Base-by-base conservation (phyloP, 176 grass and related monocot genomes). In the Saccharum spontaneum region DNA sequence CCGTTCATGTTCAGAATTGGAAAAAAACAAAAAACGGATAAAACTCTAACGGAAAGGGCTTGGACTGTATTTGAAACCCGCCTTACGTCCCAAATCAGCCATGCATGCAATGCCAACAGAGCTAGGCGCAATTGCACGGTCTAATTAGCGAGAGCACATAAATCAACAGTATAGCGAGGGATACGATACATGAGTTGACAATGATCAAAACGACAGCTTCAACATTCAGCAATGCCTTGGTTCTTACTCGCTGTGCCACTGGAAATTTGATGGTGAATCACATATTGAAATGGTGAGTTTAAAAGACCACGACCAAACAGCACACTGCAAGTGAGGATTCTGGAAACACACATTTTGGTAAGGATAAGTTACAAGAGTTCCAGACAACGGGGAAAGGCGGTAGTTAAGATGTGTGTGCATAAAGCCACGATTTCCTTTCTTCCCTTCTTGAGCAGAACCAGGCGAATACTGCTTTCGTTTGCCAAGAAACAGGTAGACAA, bases 401-500 rank as follows among this genome's bases (percentile, higher is more conserved):
- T 38, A 26, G 23, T 55, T 7, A 26, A 55, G 66, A 54, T 64
- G 52, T 55, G 52, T 65, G 36, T 15, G 78, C 64, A 65, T 77
- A 11, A 65, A 68, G 77, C 49, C 6, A 36, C 13, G 70, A 7
- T 73, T 78, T 14, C 10, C 48, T n/a, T 68, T 85, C 40, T 40
- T 46, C 40, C 30, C 67, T 30, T 40, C 10, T 62, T 34, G 20
- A 69, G 6, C 14, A 26, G 4, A 81, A 80, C 9, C 48, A 39
- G 24, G 7, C 2, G 16, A 75, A 30, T 26, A 33, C 41, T 14
- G 39, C 2, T 54, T 81, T 50, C 62, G 49, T 6, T 54, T 65
- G 66, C 60, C 77, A 82, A 78, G 57, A 75, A 88, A 79, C 9
- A 70, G 54, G 73, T 16, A 78, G 4, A 72, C 33, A 24, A 8